phyloP scores from a whole-genome alignment of 257 asterid species.

The Nyctanthes arbortristis region DNA sequence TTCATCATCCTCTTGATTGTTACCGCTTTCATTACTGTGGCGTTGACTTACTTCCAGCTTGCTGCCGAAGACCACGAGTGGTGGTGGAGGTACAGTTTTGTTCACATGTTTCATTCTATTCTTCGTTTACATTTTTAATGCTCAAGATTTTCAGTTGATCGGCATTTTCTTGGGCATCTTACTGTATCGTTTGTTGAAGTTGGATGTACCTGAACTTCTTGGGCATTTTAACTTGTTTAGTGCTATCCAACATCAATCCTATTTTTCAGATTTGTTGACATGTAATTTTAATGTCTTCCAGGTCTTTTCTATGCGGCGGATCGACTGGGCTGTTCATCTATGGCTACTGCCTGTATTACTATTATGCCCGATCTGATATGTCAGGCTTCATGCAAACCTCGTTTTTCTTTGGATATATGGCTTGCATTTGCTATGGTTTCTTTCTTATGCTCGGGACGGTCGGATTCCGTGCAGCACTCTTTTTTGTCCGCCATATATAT shows the following conservation, averaged over 20 bases:
- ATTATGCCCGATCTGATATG: constrained; percentile 48
- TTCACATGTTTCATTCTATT: not conserved
- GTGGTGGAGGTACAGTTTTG: constrained; percentile 87
- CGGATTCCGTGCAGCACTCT: constrained; percentile 88
- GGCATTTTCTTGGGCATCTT: not conserved
- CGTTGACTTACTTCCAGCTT: constrained; percentile 84
- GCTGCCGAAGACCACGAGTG: constrained; percentile 97
- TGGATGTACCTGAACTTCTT: not conserved
- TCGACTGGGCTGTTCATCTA: constrained; percentile 51
- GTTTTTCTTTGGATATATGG: constrained; percentile 79
- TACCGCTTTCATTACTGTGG: constrained; percentile 88
- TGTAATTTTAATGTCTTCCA: not conserved
- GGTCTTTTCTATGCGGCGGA: constrained; percentile 54
- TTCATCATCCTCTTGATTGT: constrained; percentile 84
- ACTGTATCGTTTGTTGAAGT: constrained; percentile 8
- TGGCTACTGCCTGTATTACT: constrained; percentile 49
- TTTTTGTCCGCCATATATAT: constrained; percentile 85
- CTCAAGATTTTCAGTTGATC: not conserved
- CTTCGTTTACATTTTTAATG: not conserved
- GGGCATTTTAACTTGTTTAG: not conserved
- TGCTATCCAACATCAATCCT: not conserved
- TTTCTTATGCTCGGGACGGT: constrained; percentile 90
- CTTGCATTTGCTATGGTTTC: constrained; percentile 80
- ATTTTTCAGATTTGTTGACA: not conserved
- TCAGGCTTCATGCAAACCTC: constrained; percentile 47